phyloP scores from a whole-genome alignment of 2,329 filamentous ascomycete species.

The Lasiodiplodia citricola region DNA sequence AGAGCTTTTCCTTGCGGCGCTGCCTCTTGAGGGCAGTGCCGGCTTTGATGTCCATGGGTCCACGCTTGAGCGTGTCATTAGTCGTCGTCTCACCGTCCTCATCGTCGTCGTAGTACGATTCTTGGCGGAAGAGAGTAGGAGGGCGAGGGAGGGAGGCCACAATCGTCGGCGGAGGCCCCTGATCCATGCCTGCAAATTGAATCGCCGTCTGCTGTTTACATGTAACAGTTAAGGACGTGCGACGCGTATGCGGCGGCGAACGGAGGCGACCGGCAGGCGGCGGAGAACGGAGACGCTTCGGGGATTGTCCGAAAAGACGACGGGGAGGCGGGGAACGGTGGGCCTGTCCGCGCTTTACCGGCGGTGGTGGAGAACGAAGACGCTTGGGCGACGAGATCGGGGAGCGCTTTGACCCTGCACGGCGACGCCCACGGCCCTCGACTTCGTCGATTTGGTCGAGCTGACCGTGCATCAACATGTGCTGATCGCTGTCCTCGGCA shows the following conservation, averaged over 20 bases:
- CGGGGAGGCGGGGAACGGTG: conserved; percentile 53
- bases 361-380: conserved; percentile 57
- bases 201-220: conserved; percentile 32
- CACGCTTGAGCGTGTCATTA: conserved; percentile 71
- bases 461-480: conserved; percentile 73
- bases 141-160: conserved; percentile 88
- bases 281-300: conserved; percentile 61
- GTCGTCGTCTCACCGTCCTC: conserved; percentile 45
- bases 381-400: conserved; percentile 66
- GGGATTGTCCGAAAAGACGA: conserved; percentile 72
- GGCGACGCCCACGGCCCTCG: conserved; percentile 46
- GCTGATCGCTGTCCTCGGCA: conserved; percentile 68
- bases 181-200: conserved; percentile 60
- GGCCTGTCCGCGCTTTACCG: conserved; percentile 35
- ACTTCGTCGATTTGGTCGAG: conserved; percentile 71
- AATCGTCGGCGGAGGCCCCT: conserved; percentile 71
- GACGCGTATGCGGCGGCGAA: conserved; percentile 71
- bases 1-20: conserved; percentile 89
- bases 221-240: conserved; percentile 45
- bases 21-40: conserved; percentile 93
- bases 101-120: conserved; percentile 40
- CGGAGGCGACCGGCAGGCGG: conserved; percentile 50
- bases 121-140: conserved; percentile 55
- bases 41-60: conserved; percentile 92
- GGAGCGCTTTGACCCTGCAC: conserved; percentile 42